These are phyloP conservation scores for Oryza longistaminata DNA, from an alignment of 176 grass and related monocot species.

Conservation along the genomic window DNA sequence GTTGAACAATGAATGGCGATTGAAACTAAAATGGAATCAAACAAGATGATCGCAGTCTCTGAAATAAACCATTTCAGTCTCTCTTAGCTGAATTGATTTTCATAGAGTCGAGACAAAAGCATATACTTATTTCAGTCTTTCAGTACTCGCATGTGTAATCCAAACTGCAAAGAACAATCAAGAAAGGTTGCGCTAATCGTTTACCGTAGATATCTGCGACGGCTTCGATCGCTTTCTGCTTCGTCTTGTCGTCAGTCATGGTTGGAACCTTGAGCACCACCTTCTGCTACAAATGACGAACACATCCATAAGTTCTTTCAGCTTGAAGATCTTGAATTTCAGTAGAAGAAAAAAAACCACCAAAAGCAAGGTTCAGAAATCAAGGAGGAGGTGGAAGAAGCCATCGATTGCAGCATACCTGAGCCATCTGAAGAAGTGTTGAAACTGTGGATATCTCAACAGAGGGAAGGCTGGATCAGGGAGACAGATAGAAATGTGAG, in stretches of 20 bases:
- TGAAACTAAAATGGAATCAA: neutral
- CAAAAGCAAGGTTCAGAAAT: neutral
- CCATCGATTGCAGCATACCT: conserved; percentile 26
- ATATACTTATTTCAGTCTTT: neutral
- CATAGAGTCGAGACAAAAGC: no score
- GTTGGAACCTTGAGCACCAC: conserved; percentile 67
- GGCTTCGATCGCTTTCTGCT: conserved; percentile 87
- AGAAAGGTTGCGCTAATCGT: neutral
- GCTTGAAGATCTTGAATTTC: neutral
- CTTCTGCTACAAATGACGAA: conserved; percentile 43
- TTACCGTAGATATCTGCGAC: conserved; percentile 85
- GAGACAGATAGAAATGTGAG: neutral
- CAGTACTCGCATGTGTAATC: neutral
- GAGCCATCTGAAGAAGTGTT: conserved; percentile 41
- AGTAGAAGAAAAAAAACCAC: neutral
- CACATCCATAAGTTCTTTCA: neutral
- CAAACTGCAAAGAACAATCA: neutral
- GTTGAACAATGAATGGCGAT: neutral
- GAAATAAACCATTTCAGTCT: neutral
- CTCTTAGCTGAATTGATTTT: neutral
- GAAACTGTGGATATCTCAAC: neutral
- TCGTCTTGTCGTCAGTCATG: conserved; percentile 79
- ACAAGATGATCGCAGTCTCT: neutral
- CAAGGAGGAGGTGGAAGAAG: neutral
- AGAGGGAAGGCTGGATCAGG: neutral